Base-by-base conservation (phyloP, 2,329 filamentous ascomycete genomes). In the Dactylellina parvicollis region DNA sequence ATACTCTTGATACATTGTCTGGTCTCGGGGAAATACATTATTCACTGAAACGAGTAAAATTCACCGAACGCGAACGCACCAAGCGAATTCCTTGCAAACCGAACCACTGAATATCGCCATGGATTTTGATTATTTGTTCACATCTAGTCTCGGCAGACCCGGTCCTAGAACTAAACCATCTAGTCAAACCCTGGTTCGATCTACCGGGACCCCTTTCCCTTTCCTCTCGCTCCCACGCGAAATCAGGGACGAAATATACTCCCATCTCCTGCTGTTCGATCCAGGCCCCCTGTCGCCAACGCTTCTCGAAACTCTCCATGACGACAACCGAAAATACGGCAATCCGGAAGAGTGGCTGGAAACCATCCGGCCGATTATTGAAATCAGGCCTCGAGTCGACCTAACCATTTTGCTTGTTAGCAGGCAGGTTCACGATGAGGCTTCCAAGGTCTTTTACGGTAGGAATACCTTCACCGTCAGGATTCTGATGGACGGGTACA, bases 231-330 rank as follows among this genome's bases (percentile, higher is more conserved):
- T 42, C 8, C 38, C 38, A 3, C 40, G 54, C 3, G 54, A 59
- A 47, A 36, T 59, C 14, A 12, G 40, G n/a, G 55, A 46, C 24
- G 38, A 59, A 36, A 59, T 46, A 46, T 59, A 47, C 16, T 24
- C 24, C 18, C 10, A 47, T 24, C 28, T 59, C 9, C 55, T 59
- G 4, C 4, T 46, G 1, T 46, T 57, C 36, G 34, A 57, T 12
- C 28, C 28, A 20, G 22, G 18, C 3, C 54, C 38, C 20, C n/a
- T 57, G n/a, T 12, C 26, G 9, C 28, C 28, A 9, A 22, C 28
- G 38, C 28, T 36, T 30, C 4, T 28, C 12, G n/a, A 30, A 18
- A 40, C 22, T 30, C n/a, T 44, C n/a, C 12, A 30, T 8, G 44
- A 22, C 38, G 16, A 42, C 7, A 42, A 18, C n/a, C n/a, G 10